Evolutionary conservation across 2,329 filamentous ascomycete genomes (phyloP).

Genomic region (Phialophora verrucosa): DNA sequence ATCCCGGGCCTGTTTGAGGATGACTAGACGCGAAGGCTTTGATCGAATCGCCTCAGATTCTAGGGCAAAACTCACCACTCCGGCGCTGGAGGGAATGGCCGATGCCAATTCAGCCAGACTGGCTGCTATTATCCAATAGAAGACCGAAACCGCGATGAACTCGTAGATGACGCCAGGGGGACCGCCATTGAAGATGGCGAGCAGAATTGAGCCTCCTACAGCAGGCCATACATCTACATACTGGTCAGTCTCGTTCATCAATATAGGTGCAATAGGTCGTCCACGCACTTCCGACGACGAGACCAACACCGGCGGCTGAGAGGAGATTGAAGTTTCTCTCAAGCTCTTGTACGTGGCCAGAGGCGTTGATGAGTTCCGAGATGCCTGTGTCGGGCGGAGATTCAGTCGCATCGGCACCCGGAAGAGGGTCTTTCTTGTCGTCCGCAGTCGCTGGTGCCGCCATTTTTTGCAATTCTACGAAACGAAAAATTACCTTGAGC

Average conservation of each 20-base stretch:
- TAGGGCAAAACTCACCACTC: constrained; percentile 47
- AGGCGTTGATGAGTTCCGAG: constrained; percentile 59
- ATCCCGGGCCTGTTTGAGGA: not conserved
- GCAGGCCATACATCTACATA: constrained; percentile 60
- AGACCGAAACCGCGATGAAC: constrained; percentile 58
- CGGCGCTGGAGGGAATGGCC: constrained; percentile 64
- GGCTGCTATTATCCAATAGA: constrained; percentile 65
- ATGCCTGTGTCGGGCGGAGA: constrained; percentile 9
- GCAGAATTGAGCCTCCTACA: constrained; percentile 60
- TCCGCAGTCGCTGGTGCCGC: constrained; percentile 1
- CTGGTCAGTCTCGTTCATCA: not conserved
- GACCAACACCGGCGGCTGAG: constrained; percentile 63
- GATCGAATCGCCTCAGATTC: not conserved
- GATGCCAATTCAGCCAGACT: constrained; percentile 66
- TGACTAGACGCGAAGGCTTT: not conserved
- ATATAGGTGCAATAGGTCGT: not conserved
- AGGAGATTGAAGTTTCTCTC: constrained; percentile 67
- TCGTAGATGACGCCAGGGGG: constrained; percentile 68
- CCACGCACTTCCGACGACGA: constrained; percentile 63
- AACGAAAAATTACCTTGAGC: not conserved
- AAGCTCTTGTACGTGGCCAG: constrained; percentile 68
- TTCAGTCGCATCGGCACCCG: constrained; percentile 4
- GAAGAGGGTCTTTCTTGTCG: constrained; percentile 13
- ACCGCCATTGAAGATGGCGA: constrained; percentile 59
- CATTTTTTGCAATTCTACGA: constrained; percentile 16